Percentiles rank a stretch among this genome's conserved stretches.
Evolutionary conservation across 495 filamentous ascomycete species (phyloP).

Genomic region (Neurospora intermedia): DNA sequence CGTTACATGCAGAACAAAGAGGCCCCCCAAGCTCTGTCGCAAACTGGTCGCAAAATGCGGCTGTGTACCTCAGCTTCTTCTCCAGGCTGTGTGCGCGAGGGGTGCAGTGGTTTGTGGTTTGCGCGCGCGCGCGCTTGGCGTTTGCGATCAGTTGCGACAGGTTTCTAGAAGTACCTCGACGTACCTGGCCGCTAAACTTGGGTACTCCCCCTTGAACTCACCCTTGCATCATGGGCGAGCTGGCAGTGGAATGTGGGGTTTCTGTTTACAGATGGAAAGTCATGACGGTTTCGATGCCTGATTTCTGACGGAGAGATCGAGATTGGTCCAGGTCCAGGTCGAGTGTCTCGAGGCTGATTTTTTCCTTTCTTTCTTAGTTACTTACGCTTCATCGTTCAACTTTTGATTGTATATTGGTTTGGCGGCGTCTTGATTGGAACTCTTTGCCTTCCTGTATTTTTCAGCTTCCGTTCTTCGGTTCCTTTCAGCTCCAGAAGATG

Average conservation of each 20-base stretch:
- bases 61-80: neutral
- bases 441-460: neutral
- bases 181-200: neutral
- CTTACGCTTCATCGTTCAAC: too few relatives aligned
- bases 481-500: neutral
- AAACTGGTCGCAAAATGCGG: neutral
- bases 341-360: too few relatives aligned
- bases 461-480: neutral
- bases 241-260: neutral
- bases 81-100: neutral
- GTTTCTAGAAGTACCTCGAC: slow-evolving; percentile 5
- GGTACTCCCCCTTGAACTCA: neutral
- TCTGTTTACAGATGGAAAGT: neutral
- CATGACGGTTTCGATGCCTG: slow-evolving; percentile 3
- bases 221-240: slow-evolving; percentile 1
- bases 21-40: neutral
- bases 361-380: too few relatives aligned
- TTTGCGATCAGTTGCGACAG: neutral
- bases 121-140: neutral
- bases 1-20: neutral
- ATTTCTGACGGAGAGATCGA: neutral
- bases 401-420: neutral
- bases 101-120: neutral
- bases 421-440: neutral
- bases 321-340: neutral